A percentile compares a stretch with the other conserved stretches of the same genome.
These are phyloP conservation scores for Echium plantagineum DNA, from an alignment of 257 asterid species.

Conservation along the genomic window DNA sequence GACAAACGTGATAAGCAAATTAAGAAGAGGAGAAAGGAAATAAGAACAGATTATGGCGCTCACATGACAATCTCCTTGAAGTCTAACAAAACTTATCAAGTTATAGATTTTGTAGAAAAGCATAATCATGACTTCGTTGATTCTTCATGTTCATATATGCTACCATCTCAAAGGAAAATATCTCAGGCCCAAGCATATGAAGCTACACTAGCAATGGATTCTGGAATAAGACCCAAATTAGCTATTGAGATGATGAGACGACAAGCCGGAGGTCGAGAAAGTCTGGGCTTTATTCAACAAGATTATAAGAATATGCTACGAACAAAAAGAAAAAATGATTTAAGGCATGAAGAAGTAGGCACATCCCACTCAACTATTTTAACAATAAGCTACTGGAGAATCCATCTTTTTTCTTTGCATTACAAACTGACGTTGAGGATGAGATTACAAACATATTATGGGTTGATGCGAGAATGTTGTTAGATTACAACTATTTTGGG, in stretches of 20 bases:
- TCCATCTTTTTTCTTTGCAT: neutral
- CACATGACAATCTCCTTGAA: constrained; percentile 8
- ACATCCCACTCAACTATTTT: neutral
- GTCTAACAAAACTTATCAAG: no score
- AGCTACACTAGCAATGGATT: neutral
- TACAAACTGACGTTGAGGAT: neutral
- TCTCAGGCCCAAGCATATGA: neutral
- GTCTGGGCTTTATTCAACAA: neutral
- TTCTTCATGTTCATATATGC: neutral
- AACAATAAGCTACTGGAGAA: neutral
- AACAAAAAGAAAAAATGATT: neutral
- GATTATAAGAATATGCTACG: neutral
- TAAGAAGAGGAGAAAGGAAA: constrained; percentile 46
- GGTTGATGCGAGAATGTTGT: neutral
- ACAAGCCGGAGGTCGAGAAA: neutral
- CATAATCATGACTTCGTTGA: no score
- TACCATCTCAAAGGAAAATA: neutral
- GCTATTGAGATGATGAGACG: neutral
- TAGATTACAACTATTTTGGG: neutral
- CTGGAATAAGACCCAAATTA: neutral
- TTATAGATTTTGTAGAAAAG: no score
- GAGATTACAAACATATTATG: neutral
- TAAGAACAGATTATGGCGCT: constrained; percentile 57
- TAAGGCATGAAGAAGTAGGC: neutral
- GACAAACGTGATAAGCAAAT: constrained; percentile 43